A percentile compares a stretch with the other conserved stretches of the same genome.
Evolutionary conservation across 495 filamentous ascomycete genomes (phyloP).

Genomic region (Aspergillus biplanus): DNA sequence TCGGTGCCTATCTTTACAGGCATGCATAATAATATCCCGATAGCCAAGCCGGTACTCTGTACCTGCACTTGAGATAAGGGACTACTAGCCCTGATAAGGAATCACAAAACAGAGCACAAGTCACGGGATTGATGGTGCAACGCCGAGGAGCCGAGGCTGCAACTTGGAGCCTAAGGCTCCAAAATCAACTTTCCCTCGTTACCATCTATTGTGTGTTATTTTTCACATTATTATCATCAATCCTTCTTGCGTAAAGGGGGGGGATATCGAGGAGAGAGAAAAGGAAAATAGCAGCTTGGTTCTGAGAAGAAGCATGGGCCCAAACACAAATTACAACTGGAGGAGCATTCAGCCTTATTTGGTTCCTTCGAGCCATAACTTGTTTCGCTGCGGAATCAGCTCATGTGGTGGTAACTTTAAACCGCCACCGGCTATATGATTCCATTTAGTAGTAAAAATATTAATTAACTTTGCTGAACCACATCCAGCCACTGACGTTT

Average conservation of each 20-base stretch:
- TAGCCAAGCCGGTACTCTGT: background rate
- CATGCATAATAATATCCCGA: background rate
- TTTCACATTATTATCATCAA: background rate
- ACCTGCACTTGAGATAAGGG: background rate
- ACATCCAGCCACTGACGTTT: background rate
- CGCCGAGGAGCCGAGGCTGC: background rate
- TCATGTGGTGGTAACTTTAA: background rate
- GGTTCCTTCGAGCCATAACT: background rate
- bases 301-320: too few relatives aligned
- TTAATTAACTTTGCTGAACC: background rate
- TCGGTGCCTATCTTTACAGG: slow-evolving; percentile 3
- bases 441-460: background rate
- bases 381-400: background rate
- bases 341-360: background rate
- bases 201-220: background rate
- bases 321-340: too few relatives aligned
- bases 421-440: background rate
- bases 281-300: too few relatives aligned
- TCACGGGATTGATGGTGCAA: background rate
- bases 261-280: too few relatives aligned
- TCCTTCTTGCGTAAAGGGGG: too few relatives aligned
- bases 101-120: background rate
- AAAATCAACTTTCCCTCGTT: background rate
- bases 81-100: background rate
- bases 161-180: background rate